A percentile compares a stretch with the other conserved stretches of the same genome.
Conservation (phyloP, 345 rosid genomes). For the Odontarrhena argentea region DNA sequence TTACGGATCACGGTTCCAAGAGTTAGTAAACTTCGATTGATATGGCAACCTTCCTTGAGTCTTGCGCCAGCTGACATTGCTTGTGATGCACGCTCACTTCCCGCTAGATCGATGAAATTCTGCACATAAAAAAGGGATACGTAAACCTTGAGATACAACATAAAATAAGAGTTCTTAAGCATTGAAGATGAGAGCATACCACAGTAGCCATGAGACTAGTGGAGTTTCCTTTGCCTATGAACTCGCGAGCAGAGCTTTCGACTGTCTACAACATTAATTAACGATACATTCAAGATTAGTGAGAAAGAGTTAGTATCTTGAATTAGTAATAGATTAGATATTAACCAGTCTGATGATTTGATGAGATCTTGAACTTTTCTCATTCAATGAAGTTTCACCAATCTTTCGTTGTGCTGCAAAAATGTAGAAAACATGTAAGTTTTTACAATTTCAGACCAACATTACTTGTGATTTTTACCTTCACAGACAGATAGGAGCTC, state of each 20-base stretch:
- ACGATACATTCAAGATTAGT: constrained; percentile 21
- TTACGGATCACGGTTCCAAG: constrained; percentile 95
- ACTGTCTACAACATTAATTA: constrained; percentile 56
- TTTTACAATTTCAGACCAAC: background rate
- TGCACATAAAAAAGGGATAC: constrained; percentile 41
- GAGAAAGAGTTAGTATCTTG: constrained; percentile 7
- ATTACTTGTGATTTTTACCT: constrained; percentile 51
- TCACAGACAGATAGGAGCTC: constrained; percentile 89
- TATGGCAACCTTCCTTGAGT: constrained; percentile 98
- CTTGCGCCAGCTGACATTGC: constrained; percentile 82
- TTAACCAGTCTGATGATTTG: constrained; percentile 88
- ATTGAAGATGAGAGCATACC: constrained; percentile 52
- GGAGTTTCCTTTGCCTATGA: constrained; percentile 89
- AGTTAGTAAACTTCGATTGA: constrained; percentile 90
- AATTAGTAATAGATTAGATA: constrained; percentile 23
- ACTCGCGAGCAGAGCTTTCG: constrained; percentile 97
- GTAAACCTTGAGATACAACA: background rate
- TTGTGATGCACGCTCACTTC: constrained; percentile 97
- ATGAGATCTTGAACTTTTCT: constrained; percentile 96
- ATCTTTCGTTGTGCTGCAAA: constrained; percentile 81
- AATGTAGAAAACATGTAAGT: background rate
- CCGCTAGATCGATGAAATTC: constrained; percentile 96
- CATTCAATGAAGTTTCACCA: constrained; percentile 88
- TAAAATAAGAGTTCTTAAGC: background rate
- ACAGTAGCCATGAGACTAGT: constrained; percentile 87